These are phyloP conservation scores for Fraxinus quadrangulata DNA, from an alignment of 257 asterid species.

Conservation along the genomic window DNA sequence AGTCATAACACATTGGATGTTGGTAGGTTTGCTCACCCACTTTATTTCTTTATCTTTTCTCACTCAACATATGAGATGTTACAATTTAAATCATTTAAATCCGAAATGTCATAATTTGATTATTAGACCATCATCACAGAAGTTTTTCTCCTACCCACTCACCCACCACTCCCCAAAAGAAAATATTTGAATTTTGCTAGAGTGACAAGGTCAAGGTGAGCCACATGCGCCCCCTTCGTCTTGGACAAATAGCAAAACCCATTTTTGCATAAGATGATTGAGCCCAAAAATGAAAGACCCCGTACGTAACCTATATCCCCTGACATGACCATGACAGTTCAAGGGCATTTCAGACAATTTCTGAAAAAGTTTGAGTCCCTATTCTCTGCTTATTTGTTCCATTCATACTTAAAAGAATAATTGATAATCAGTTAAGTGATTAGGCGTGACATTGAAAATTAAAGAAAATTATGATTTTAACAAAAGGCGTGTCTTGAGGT, in stretches of 20 bases:
- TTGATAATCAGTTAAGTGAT: constrained; percentile 31
- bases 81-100: too few relatives aligned
- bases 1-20: too few relatives aligned
- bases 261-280: neutral
- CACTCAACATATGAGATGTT: too few relatives aligned
- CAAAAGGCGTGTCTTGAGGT: constrained; percentile 42
- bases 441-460: constrained; percentile 75
- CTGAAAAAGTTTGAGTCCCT: constrained; percentile 37
- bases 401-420: constrained; percentile 25
- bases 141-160: too few relatives aligned
- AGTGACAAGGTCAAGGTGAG: too few relatives aligned
- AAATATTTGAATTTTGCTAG: too few relatives aligned
- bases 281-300: constrained; percentile 29
- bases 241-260: too few relatives aligned
- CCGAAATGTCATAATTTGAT: too few relatives aligned
- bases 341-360: constrained; percentile 66
- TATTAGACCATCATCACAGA: too few relatives aligned
- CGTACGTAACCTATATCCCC: constrained; percentile 36
- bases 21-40: too few relatives aligned
- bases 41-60: too few relatives aligned
- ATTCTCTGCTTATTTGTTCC: constrained; percentile 23
- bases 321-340: constrained; percentile 51
- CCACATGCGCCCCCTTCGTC: too few relatives aligned
- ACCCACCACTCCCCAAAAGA: neutral
- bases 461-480: constrained; percentile 31